Evolutionary conservation across 2,329 filamentous ascomycete species (phyloP), one percentile per base, ranked within the genome.

Genomic region (Nemania diffusa): DNA sequence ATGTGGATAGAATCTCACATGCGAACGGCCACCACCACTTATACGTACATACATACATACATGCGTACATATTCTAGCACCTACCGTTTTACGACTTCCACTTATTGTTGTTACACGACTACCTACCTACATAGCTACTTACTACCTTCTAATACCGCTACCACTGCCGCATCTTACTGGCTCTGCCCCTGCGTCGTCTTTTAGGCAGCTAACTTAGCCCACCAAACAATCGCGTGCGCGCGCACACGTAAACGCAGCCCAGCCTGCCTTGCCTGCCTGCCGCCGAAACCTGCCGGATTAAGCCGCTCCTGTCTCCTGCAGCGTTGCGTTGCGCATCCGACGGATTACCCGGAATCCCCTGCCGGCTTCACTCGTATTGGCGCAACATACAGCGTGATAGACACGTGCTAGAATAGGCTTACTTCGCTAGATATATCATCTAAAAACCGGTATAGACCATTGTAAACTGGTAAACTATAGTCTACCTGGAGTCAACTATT

Each of bases 1-100:
- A 56, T n/a, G n/a, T n/a, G n/a, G n/a, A n/a, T n/a, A n/a, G n/a
- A n/a, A 48, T 57, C 56, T 58, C 60, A 50, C 64, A 67, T 67
- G 63, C 56, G 57, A 64, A 55, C 56, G 56, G 51, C 46, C 57
- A 57, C 44, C 29, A 27, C 53, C 29, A 11, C 29, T 29, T 9
- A 7, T 11, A 34, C 13, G 32, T 34, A 34, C 32, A 34, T 34
- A 11, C 6, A 34, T 9, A 9, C 13, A 34, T 8, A n/a, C 13
- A 34, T 34, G 32, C 32, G 32, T 34, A 34, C 13, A 34, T 34
- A 11, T 11, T 7, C 13, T 34, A 7, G 32, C 17, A 40, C 37
- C 37, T 40, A 40, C 11, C 37, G 15, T 15, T 15, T 40, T 13
- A 9, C 37, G 8, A 40, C 37, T 15, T n/a, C 29, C 26, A 5